Conservation (phyloP, 2,329 filamentous ascomycete genomes). For the Colletotrichum sp. region DNA sequence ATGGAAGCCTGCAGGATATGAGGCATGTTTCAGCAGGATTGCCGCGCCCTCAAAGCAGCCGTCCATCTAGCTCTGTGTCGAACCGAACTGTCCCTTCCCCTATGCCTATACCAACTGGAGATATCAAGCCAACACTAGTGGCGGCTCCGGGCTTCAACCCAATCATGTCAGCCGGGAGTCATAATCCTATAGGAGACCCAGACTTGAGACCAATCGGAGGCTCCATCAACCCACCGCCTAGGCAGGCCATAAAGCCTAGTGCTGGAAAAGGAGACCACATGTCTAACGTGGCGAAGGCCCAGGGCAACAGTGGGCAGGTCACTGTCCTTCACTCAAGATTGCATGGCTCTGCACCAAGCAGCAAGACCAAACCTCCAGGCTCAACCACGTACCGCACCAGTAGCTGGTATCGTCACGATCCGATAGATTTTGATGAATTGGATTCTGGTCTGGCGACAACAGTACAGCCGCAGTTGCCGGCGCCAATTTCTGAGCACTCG, state of each 20-base stretch:
- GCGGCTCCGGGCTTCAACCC: not conserved
- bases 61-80: not conserved
- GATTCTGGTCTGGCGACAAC: not conserved
- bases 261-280: not conserved
- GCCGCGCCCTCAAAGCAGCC: not conserved
- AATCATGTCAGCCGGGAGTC: not conserved
- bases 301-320: not conserved
- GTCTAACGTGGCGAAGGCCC: not conserved
- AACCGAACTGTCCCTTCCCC: not conserved
- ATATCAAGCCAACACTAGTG: not conserved
- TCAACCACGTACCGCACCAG: not conserved
- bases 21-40: not conserved
- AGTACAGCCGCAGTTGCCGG: not conserved
- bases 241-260: not conserved
- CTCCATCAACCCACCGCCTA: not conserved
- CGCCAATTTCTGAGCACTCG: not conserved
- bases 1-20: not conserved
- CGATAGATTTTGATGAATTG: not conserved
- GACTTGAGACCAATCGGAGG: not conserved
- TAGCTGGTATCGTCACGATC: not conserved
- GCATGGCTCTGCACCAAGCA: not conserved
- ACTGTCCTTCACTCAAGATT: not conserved
- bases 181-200: not conserved
- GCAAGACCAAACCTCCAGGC: not conserved
- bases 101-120: not conserved